phyloP scores from a whole-genome alignment of 2,329 filamentous ascomycete genomes.

The Aspergillus costaricaensis region DNA sequence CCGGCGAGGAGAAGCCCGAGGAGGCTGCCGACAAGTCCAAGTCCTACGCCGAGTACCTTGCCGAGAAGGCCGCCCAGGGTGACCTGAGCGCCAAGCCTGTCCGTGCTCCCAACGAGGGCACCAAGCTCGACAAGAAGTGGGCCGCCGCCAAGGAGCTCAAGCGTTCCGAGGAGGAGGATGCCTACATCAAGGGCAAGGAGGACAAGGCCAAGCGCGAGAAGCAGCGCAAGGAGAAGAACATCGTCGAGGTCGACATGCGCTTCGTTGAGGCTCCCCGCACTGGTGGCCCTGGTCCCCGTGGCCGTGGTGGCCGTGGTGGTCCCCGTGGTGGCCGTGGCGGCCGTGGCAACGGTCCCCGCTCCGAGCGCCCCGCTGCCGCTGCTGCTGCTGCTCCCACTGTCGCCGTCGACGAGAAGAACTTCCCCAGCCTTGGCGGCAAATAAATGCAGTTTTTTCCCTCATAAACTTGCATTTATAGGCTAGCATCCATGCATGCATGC shows the following conservation, averaged over 20 bases:
- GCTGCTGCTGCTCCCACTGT: constrained; percentile 33
- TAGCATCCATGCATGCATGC: not conserved
- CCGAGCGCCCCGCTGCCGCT: constrained; percentile 26
- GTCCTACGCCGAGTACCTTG: constrained; percentile 87
- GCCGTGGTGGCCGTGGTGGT: constrained; percentile 29
- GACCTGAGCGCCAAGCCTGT: constrained; percentile 66
- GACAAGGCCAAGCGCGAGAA: constrained; percentile 82
- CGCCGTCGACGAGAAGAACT: constrained; percentile 50
- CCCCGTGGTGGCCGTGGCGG: constrained; percentile 19
- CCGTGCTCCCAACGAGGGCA: constrained; percentile 91
- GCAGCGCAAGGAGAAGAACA: constrained; percentile 88
- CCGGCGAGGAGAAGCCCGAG: constrained; percentile 48
- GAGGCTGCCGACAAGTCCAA: constrained; percentile 84
- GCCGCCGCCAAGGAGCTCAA: constrained; percentile 71
- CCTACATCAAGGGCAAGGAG: constrained; percentile 70
- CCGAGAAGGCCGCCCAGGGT: constrained; percentile 71
- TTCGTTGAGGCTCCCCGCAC: constrained; percentile 65
- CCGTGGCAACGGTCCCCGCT: constrained; percentile 29
- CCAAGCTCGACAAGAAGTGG: constrained; percentile 89
- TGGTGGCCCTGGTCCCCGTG: constrained; percentile 40
- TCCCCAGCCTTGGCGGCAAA: constrained; percentile 47
- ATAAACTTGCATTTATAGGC: too few species aligned
- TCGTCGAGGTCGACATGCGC: constrained; percentile 84
- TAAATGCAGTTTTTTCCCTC: constrained; percentile 19
- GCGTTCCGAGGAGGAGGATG: constrained; percentile 64